Evolutionary conservation across 1,284 basidiomycete genomes (phyloP).

Genomic region (Boletus hoseneyae): DNA sequence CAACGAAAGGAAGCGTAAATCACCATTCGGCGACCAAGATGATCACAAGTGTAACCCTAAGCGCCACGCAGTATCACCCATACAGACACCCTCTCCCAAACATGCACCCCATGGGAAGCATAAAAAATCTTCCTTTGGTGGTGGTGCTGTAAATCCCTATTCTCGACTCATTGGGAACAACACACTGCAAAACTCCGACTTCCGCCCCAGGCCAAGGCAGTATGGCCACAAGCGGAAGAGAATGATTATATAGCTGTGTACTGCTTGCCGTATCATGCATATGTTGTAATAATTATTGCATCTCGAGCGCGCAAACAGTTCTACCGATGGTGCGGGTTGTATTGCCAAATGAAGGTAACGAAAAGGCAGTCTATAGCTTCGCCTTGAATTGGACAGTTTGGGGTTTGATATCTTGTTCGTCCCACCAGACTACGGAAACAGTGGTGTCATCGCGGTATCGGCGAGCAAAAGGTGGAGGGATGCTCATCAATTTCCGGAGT

Average conservation of each 20-base stretch:
- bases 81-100: conserved; percentile 25
- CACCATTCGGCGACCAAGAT: conserved; percentile 31
- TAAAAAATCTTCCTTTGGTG: conserved; percentile 33
- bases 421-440: conserved; percentile 86
- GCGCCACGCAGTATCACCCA: conserved; percentile 29
- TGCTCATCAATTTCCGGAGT: conserved; percentile 76
- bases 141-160: conserved; percentile 37
- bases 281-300: conserved; percentile 3
- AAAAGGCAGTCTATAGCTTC: conserved; percentile 33
- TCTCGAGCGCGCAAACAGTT: not conserved
- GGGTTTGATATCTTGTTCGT: conserved; percentile 46
- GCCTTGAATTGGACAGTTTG: conserved; percentile 34
- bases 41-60: conserved; percentile 19
- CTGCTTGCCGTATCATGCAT: conserved; percentile 11
- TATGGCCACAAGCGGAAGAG: conserved; percentile 33
- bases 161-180: conserved; percentile 34
- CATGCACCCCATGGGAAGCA: conserved; percentile 23
- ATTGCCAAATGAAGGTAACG: not conserved
- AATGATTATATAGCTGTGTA: conserved; percentile 27
- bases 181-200: conserved; percentile 32
- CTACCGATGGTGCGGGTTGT: not conserved
- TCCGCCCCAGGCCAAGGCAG: conserved; percentile 20
- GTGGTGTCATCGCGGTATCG: conserved; percentile 87
- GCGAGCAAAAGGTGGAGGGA: conserved; percentile 79
- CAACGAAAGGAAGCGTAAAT: conserved; percentile 44